Evolutionary conservation across 495 filamentous ascomycete genomes (phyloP), one percentile per base, ranked within the genome.

Genomic region (Rusavskia elegans): DNA sequence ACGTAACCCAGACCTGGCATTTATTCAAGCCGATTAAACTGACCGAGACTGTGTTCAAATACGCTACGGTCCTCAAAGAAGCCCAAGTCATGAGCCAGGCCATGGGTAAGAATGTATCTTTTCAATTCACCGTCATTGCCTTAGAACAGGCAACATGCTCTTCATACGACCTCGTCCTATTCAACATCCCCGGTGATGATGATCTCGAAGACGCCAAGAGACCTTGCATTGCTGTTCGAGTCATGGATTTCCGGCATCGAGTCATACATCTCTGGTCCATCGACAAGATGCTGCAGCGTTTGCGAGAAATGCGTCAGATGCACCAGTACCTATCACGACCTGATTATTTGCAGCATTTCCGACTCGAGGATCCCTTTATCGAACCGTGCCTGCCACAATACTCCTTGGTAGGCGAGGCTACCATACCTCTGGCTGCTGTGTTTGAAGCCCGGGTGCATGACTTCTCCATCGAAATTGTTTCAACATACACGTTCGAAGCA

Each of bases 21-120:
- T 73, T 84, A 58, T 80, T 86, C 32, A 87, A 82, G 57, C 95
- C 93, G 57, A 85, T 97, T 48, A 81, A 81, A 50, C 94, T 99
- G 85, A 87, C 89, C n/a, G 92, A 96, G 64, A 81, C 82, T 14
- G 79, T 97, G 29, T 65, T 98, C 23, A 87, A 93, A 57, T 79
- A 93, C 66, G 90, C 90, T 8, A 80, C 84, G 13, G 79, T 79
- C 36, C 67, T 97, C 39, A 98, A 98, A 65, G 92, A 98, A 64
- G 93, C 90, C 4, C 92, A 98, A 63, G 80, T 98, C 48, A 90
- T 98, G 85, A 96, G 93, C 68, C 87, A 95, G 53, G 87, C 89
- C 55, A 85, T 98, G 76, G 88, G 92, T 58, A 92, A 95, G 67
- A 80, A 80, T 56, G 83, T 95, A 16, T 85, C 90, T 35, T 98